Evolutionary conservation across 306 rosid genomes (phyloP).

Genomic region (Fragaria nilgerrensis): DNA sequence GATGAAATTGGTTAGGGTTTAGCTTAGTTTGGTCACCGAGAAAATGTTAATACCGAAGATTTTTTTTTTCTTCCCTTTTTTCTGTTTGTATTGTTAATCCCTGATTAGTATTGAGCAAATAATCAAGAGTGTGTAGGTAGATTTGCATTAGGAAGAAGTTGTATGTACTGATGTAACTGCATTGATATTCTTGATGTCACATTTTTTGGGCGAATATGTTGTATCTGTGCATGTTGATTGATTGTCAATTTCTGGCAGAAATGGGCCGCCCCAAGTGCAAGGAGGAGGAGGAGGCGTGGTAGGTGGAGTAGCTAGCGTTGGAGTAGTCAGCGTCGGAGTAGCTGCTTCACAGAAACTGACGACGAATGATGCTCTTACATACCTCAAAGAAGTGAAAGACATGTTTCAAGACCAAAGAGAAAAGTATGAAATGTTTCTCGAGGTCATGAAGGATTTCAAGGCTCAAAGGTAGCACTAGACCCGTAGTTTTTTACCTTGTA

Average conservation of each 20-base stretch:
- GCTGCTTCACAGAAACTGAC: conserved; percentile 67
- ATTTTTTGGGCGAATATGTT: not conserved
- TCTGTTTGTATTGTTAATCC: not conserved
- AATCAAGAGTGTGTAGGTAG: conserved; percentile 10
- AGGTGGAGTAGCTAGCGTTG: conserved; percentile 33
- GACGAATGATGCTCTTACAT: conserved; percentile 73
- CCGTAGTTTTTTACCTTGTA: conserved; percentile 2
- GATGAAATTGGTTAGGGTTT: conserved; percentile 2
- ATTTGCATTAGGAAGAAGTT: not conserved
- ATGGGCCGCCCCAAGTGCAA: conserved; percentile 58
- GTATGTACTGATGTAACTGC: conserved; percentile 19
- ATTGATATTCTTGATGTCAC: conserved; percentile 13
- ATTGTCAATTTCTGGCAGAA: conserved; percentile 36
- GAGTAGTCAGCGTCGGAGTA: conserved; percentile 32
- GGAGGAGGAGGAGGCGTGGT: conserved; percentile 34
- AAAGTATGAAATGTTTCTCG: conserved; percentile 79
- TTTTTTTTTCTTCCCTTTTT: not conserved
- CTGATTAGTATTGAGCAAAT: not conserved
- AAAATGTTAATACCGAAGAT: not conserved
- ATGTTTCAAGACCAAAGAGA: conserved; percentile 81
- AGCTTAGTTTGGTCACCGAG: not conserved
- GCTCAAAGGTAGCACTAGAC: conserved; percentile 70
- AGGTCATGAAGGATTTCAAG: conserved; percentile 97
- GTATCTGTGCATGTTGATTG: conserved; percentile 19
- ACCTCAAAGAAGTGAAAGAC: conserved; percentile 83